phyloP scores from a whole-genome alignment of 2,329 filamentous ascomycete species.

The Colletotrichum camelliae region DNA sequence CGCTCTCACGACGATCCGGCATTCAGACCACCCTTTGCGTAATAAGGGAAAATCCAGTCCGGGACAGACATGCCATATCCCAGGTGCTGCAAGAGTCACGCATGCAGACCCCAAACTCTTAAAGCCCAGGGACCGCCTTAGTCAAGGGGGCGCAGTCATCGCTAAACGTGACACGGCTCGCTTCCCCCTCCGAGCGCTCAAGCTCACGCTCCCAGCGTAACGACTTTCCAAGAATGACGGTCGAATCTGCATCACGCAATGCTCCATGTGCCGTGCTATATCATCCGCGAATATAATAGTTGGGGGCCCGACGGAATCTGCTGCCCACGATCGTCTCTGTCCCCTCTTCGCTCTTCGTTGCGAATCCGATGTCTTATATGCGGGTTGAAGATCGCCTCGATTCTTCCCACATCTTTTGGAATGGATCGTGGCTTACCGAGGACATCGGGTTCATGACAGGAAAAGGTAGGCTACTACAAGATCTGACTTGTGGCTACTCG shows the following conservation, averaged over 20 bases:
- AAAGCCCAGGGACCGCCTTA: not conserved
- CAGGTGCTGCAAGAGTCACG: not conserved
- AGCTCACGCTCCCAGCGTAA: not conserved
- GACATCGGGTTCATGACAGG: rapidly evolving
- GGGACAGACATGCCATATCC: not conserved
- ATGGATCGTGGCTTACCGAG: not conserved
- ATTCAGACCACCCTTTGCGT: not conserved
- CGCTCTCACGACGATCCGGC: not conserved
- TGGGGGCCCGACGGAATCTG: not conserved
- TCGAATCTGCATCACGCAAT: not conserved
- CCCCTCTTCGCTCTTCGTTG: not conserved
- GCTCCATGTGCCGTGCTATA: not conserved
- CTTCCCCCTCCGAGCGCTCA: not conserved
- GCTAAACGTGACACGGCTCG: not conserved
- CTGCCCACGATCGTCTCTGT: not conserved
- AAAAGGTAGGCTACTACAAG: not conserved
- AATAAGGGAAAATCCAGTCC: not conserved
- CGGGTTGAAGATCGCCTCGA: not conserved
- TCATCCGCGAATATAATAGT: not conserved
- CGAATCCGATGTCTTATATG: not conserved
- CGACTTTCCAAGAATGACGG: not conserved
- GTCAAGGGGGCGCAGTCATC: not conserved
- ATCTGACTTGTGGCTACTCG: not conserved
- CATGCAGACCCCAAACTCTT: not conserved
- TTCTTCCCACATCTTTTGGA: not conserved